Evolutionary conservation across 345 rosid genomes (phyloP), one percentile per base, ranked within the genome.

Genomic region (Euphorbia tirucalli): DNA sequence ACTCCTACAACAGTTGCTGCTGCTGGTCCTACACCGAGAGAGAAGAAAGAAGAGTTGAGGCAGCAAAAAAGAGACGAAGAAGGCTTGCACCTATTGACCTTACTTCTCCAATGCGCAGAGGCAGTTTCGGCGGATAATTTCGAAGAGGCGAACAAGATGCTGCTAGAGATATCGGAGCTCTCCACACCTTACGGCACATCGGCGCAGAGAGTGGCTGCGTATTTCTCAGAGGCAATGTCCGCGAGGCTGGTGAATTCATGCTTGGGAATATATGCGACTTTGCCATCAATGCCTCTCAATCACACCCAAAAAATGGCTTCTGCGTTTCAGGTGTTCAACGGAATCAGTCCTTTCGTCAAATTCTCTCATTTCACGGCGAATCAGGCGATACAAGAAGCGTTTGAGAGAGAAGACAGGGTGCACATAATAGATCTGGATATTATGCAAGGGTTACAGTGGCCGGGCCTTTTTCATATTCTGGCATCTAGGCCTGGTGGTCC

Each of bases 381-480:
- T 66, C 98, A 92, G 65, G 99, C 99, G 11, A 95, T 95, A 1
- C 99, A 95, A 78, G 98, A 95, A 77, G 98, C 98, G 3, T 92
- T 95, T 41, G 98, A 90, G 76, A 84, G 97, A 71, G 99, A 95
- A 75, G 99, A 92, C 3, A 76, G 90, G 44, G 99, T 95, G 32
- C 99, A 95, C 82, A 92, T 95, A 68, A 90, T 95, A 46, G 99
- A 95, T 72, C 82, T 95, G 25, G 99, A 95, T 62, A 92, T 95
- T 73, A 95, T 95, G 99, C 99, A 95, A 77, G 99, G 99, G 19
- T 81, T 95, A 70, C 99, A 95, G 68, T 95, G 99, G 99, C 99
- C 99, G 57, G 99, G 98, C 18, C 81, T 95, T 19, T 95, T 95
- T 62, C 99, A 95, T 75, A 95, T 92, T 16, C 83, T 95, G 0